These are phyloP conservation scores for Dryas alaskensis DNA, from an alignment of 306 rosid species.

Conservation along the genomic window DNA sequence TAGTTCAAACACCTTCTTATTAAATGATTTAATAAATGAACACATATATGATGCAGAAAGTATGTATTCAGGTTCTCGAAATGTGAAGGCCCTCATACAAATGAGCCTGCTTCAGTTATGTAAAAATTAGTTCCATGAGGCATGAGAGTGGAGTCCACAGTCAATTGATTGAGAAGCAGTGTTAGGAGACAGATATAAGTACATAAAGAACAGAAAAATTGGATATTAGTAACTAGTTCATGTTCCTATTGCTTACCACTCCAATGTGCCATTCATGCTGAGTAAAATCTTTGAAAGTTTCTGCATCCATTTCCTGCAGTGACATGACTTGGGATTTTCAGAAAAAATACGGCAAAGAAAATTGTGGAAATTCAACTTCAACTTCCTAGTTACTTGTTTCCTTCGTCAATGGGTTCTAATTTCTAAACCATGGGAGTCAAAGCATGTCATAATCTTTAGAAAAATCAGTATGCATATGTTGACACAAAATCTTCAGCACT, in stretches of 20 bases:
- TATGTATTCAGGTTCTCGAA: not conserved
- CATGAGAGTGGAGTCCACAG: not conserved
- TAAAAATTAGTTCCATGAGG: not conserved
- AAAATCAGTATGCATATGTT: not conserved
- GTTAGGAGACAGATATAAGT: not conserved
- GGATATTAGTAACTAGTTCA: not conserved
- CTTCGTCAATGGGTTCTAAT: not conserved
- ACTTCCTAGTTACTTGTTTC: not conserved
- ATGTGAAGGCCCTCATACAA: not conserved
- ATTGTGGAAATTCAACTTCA: not conserved
- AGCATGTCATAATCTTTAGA: not conserved
- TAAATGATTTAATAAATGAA: not conserved
- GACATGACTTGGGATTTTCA: conserved; percentile 20
- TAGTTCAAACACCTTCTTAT: conserved; percentile 14
- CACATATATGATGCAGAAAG: not conserved
- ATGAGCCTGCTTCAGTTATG: not conserved
- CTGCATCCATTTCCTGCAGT: conserved; percentile 89
- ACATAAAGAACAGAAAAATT: not conserved
- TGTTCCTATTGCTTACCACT: conserved; percentile 53
- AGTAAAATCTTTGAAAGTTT: conserved; percentile 73
- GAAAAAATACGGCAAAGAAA: conserved; percentile 2
- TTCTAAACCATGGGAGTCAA: not conserved
- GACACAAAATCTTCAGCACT: not conserved
- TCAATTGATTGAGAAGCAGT: not conserved
- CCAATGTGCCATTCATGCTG: conserved; percentile 85